Evolutionary conservation across 2,329 filamentous ascomycete species (phyloP).

Genomic region (Ophioceras dolichostomum): DNA sequence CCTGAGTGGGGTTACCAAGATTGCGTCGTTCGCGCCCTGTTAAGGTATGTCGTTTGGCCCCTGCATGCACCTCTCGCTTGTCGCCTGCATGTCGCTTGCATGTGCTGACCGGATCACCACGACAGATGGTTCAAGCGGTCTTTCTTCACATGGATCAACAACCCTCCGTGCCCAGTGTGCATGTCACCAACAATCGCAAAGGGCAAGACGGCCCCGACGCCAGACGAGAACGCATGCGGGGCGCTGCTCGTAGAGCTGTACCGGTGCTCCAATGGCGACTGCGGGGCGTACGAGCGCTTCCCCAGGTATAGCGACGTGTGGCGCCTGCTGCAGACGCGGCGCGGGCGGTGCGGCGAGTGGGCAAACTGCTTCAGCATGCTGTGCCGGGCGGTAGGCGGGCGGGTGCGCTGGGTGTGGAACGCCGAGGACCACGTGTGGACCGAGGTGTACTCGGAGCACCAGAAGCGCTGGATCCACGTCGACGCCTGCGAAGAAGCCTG

Average conservation of each 20-base stretch:
- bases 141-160: slow-evolving; percentile 96
- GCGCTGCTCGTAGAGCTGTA: slow-evolving; percentile 85
- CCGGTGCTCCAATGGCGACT: slow-evolving; percentile 65
- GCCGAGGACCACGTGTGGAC: slow-evolving; percentile 97
- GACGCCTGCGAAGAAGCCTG: slow-evolving; percentile 90
- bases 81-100: slow-evolving; percentile 5
- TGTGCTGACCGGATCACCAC: slow-evolving; percentile 3
- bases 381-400: slow-evolving; percentile 79
- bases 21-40: slow-evolving; percentile 78
- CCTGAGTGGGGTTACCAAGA: slow-evolving; percentile 96
- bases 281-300: slow-evolving; percentile 74
- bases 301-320: slow-evolving; percentile 93
- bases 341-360: slow-evolving; percentile 89
- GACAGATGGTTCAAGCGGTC: slow-evolving; percentile 84
- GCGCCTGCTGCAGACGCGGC: slow-evolving; percentile 73
- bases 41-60: slow-evolving; percentile 55
- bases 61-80: not conserved
- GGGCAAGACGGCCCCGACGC: slow-evolving; percentile 73
- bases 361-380: slow-evolving; percentile 99
- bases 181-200: slow-evolving; percentile 69
- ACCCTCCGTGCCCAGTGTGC: slow-evolving; percentile 75
- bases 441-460: slow-evolving; percentile 90
- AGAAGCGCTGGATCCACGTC: slow-evolving; percentile 91
- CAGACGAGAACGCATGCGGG: slow-evolving; percentile 81
- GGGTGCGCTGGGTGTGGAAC: slow-evolving; percentile 97